Evolutionary conservation across 2,329 filamentous ascomycete genomes (phyloP), one percentile per base, ranked within the genome.

Genomic region (Talaromyces albobiverticillius): DNA sequence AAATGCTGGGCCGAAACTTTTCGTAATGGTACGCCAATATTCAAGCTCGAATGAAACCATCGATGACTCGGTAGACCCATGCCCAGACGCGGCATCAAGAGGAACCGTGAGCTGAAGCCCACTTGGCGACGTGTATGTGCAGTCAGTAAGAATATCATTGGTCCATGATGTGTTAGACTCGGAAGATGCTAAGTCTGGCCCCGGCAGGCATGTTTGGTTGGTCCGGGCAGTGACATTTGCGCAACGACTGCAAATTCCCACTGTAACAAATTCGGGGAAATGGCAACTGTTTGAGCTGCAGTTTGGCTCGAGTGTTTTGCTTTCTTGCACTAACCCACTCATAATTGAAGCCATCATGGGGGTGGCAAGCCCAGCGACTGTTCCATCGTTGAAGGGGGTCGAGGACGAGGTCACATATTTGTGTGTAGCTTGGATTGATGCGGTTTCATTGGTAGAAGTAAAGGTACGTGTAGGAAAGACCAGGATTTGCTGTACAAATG

Each of bases 221-320:
- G 52, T 16, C 9, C 46, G 26, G 11, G 11, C 10, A 10, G 59
- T 61, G 50, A 60, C 25, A 45, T 62, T 58, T 26, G 58, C 42
- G 40, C 61, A 62, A 18, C 38, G 20, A 40, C 55, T 57, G 25
- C 61, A 62, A 4, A 61, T 46, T 4, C 59, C 61, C 8, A 62
- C 41, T 4, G 59, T 16, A 14, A 52, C 47, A 46, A 62, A 62
- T 0, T 54, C 51, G 0, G 53, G 49, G 31, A 47, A 62, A 11
- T 47, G 8, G 43, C 59, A 62, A 25, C 14, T 26, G 1, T 31
- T 41, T 13, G 54, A 46, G 7, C 16, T 11, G 40, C 58, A 62
- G 26, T 20, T 2, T 2, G 60, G 57, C 9, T 53, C 51, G 0
- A 58, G 45, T 29, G 32, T 46, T 3, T 7, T 49, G 45, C 10